These are phyloP conservation scores for Aaosphaeria arxii DNA, from an alignment of 2,329 filamentous ascomycete species.

Conservation along the genomic window DNA sequence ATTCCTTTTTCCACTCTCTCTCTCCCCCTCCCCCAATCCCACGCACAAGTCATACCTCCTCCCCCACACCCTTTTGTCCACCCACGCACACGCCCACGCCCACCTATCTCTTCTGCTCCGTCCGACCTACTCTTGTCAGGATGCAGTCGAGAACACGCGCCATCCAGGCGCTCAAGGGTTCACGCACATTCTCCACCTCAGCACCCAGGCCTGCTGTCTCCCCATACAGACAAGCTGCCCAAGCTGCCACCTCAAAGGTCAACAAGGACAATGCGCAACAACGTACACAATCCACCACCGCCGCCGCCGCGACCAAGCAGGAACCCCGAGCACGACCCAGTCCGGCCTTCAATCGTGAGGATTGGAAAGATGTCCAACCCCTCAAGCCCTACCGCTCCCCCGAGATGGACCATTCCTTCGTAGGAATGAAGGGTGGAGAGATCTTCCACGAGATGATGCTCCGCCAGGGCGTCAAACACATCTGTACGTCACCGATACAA, in stretches of 20 bases:
- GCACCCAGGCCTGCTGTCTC: constrained; percentile 41
- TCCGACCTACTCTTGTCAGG: constrained; percentile 7
- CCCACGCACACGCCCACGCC: neutral
- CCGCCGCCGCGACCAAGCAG: constrained; percentile 25
- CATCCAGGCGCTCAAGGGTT: constrained; percentile 33
- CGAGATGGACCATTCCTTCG: constrained; percentile 64
- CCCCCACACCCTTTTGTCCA: neutral
- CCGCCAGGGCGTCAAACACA: constrained; percentile 83
- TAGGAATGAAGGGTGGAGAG: constrained; percentile 91
- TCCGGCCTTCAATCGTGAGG: constrained; percentile 51
- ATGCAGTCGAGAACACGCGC: constrained; percentile 37
- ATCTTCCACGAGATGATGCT: constrained; percentile 99
- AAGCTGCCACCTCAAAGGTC: constrained; percentile 24
- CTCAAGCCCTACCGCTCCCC: constrained; percentile 46
- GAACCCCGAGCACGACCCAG: constrained; percentile 37
- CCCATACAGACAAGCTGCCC: constrained; percentile 40
- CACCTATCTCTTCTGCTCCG: constrained; percentile 1
- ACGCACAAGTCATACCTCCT: neutral
- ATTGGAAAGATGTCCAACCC: constrained; percentile 43
- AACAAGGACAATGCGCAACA: constrained; percentile 41
- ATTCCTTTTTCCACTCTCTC: neutral
- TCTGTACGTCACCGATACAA: constrained; percentile 64
- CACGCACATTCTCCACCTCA: constrained; percentile 45
- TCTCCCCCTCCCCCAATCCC: neutral
- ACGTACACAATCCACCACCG: constrained; percentile 42